Evolutionary conservation across 2,329 filamentous ascomycete species (phyloP).

Genomic region (Epichloe elymi): DNA sequence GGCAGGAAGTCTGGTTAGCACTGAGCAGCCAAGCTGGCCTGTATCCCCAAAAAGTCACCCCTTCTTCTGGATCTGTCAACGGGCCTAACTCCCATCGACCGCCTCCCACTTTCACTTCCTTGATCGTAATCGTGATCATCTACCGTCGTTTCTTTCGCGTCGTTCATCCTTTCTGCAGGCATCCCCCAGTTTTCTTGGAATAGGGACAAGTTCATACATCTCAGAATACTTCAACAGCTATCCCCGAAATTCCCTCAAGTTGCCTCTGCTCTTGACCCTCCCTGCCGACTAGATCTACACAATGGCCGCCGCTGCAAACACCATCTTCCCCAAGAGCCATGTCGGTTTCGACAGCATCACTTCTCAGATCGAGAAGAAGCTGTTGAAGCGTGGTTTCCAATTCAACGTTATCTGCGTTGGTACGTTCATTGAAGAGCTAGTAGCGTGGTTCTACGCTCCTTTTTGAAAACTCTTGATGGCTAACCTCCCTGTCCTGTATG

Average conservation of each 20-base stretch:
- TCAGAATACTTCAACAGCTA: slow-evolving; percentile 15
- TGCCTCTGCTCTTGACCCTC: neutral
- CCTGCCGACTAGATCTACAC: slow-evolving; percentile 33
- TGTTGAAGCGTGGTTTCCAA: slow-evolving; percentile 98
- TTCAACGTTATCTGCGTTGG: slow-evolving; percentile 99
- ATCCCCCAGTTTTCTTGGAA: slow-evolving; percentile 22
- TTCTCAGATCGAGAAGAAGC: slow-evolving; percentile 97
- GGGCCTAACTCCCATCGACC: slow-evolving; percentile 3
- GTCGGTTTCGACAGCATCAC: slow-evolving; percentile 99
- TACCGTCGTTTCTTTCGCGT: slow-evolving; percentile 10
- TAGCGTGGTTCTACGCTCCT: slow-evolving; percentile 1
- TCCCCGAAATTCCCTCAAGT: neutral
- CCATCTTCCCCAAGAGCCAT: slow-evolving; percentile 86
- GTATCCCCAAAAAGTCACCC: slow-evolving; percentile 27
- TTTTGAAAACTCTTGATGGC: slow-evolving; percentile 1
- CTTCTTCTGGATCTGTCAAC: slow-evolving; percentile 10
- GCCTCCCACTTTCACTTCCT: slow-evolving; percentile 1
- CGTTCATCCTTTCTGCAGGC: slow-evolving; percentile 9
- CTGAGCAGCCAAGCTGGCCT: slow-evolving; percentile 2
- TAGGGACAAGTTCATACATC: slow-evolving; percentile 11
- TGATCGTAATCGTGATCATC: slow-evolving; percentile 5
- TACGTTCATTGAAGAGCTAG: slow-evolving; percentile 38
- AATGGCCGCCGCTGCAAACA: slow-evolving; percentile 52
- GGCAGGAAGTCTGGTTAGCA: slow-evolving; percentile 16
- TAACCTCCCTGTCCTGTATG: slow-evolving; percentile 9